These are phyloP conservation scores for Clarireedia homoeocarpa DNA, from an alignment of 2,329 filamentous ascomycete genomes.

Conservation along the genomic window DNA sequence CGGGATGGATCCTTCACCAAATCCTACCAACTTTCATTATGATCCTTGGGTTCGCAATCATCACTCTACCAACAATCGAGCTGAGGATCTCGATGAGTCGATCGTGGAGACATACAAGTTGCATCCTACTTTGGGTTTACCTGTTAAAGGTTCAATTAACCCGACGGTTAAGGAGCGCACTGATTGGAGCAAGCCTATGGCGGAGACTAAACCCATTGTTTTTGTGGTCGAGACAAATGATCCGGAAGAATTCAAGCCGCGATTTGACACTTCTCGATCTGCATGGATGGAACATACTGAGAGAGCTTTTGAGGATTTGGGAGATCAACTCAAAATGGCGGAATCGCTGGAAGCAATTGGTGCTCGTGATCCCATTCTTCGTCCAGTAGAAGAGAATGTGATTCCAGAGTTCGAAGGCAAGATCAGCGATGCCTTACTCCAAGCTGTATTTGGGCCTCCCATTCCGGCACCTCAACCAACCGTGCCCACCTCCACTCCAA, in stretches of 20 bases:
- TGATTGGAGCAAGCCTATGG: conserved; percentile 8
- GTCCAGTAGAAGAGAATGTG: background rate
- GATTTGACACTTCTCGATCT: conserved; percentile 15
- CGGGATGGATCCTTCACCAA: conserved; percentile 22
- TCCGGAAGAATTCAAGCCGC: background rate
- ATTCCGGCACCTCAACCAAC: background rate
- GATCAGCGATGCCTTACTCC: background rate
- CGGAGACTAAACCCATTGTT: conserved; percentile 5
- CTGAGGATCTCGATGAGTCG: conserved; percentile 24
- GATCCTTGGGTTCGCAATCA: conserved; percentile 23
- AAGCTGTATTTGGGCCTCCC: background rate
- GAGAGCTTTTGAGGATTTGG: conserved; percentile 6
- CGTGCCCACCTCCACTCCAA: background rate
- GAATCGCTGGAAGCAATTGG: conserved; percentile 7
- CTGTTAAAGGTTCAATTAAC: conserved; percentile 18
- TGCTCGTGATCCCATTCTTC: conserved; percentile 3
- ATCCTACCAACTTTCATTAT: conserved; percentile 23
- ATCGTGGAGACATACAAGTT: conserved; percentile 18
- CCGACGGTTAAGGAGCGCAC: conserved; percentile 10
- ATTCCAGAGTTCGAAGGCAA: conserved; percentile 1
- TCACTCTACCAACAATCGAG: conserved; percentile 23
- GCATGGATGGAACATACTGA: conserved; percentile 13
- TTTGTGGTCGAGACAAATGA: conserved; percentile 5
- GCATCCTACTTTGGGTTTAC: conserved; percentile 23
- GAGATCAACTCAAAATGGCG: conserved; percentile 6